These are phyloP conservation scores for Geranium brycei DNA, from an alignment of 345 rosid genomes.

Conservation along the genomic window DNA sequence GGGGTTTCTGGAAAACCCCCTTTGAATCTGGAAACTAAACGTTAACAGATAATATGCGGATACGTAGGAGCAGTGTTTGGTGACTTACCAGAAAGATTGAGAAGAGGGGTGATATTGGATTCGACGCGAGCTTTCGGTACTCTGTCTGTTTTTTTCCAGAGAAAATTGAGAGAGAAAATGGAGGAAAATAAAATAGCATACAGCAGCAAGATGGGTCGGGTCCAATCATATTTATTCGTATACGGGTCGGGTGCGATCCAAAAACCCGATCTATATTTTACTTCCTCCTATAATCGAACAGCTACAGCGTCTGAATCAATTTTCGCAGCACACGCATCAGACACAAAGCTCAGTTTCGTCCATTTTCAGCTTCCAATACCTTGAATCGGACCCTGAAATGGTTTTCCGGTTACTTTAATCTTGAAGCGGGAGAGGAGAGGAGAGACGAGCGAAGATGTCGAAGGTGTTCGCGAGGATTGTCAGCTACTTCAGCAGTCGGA, in stretches of 20 bases:
- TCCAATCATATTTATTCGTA: too few species aligned
- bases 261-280: neutral
- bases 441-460: slow-evolving; percentile 38
- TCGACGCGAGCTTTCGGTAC: neutral
- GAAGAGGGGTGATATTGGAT: neutral
- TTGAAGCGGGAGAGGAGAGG: slow-evolving; percentile 3
- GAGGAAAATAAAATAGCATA: neutral
- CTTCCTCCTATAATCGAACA: neutral
- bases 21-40: neutral
- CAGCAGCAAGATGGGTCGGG: too few species aligned
- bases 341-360: neutral
- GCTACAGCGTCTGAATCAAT: neutral
- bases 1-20: neutral
- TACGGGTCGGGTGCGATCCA: neutral
- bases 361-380: neutral
- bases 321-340: neutral
- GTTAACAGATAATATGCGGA: neutral
- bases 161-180: neutral
- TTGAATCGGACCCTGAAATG: neutral
- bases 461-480: slow-evolving; percentile 56
- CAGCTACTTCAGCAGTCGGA: slow-evolving; percentile 48
- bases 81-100: neutral
- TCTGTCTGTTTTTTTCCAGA: neutral
- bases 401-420: neutral
- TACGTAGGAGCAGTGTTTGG: neutral